Evolutionary conservation across 129 eudicot species (phyloP), one percentile per base, ranked within the genome.

Genomic region (Artemisia tridentata): DNA sequence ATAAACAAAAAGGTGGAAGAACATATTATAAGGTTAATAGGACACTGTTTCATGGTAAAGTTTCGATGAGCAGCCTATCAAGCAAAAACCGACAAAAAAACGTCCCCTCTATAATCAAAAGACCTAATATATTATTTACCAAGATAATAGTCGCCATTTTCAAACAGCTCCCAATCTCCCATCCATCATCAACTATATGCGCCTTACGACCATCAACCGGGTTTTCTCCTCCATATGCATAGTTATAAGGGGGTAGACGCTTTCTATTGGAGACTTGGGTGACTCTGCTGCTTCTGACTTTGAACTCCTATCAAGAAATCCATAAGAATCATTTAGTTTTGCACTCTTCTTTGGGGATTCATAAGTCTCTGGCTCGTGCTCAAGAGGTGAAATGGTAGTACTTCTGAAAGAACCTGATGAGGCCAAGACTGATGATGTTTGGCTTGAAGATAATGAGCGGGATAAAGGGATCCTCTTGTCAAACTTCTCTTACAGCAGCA

Each of bases 81-180:
- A 60, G 56, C 52, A 31, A 72, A 63, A 56, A 38, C 3, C 38
- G 29, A 49, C 64, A 41, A 58, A 67, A n/a, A 64, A 71, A 61
- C 2, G 8, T 20, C 41, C 52, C 45, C 9, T 7, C 7, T 45
- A 31, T 10, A 17, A 65, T 72, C 57, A 47, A 56, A 53, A 60
- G 16, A 16, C 17, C 34, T 18, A 10, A 19, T 56, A 56, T 56
- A n/a, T 21, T 56, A 56, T 18, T 19, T 16, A 68, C 61, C 56
- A 20, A 51, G 14, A n/a, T 23, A 12, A 41, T 63, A 46, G 1
- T 78, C 86, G 23, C 9, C 29, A 6, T 55, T 63, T 12, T 85
- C 87, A 25, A 76, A 83, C 9, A 87, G 52, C 41, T 87, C 91
- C n/a, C n/a, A n/a, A n/a, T n/a, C n/a, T n/a, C n/a, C 97, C 97